These are phyloP conservation scores for Colletotrichum zoysiae DNA, from an alignment of 2,329 filamentous ascomycete species.

Conservation along the genomic window DNA sequence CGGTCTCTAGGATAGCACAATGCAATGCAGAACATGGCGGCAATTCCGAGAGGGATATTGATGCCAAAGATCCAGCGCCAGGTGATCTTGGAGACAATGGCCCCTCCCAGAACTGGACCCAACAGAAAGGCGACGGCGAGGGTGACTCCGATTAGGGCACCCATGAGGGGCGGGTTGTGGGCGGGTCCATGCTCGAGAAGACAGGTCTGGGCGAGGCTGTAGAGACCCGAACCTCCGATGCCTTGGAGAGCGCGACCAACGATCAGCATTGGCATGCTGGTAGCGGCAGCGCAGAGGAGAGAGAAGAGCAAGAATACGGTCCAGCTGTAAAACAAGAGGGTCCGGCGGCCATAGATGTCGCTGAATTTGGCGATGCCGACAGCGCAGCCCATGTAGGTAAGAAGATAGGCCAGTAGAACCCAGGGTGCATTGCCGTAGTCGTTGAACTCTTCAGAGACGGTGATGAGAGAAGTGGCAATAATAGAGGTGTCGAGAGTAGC, in stretches of 20 bases:
- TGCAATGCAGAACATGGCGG: conserved; percentile 61
- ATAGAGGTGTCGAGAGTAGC: conserved; percentile 70
- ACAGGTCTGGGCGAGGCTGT: conserved; percentile 69
- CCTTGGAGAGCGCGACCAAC: conserved; percentile 70
- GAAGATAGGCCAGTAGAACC: conserved; percentile 67
- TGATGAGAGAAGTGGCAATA: conserved; percentile 69
- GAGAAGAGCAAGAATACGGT: conserved; percentile 68
- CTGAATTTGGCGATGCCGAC: conserved; percentile 70
- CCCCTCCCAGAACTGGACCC: conserved; percentile 69
- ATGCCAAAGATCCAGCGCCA: conserved; percentile 74
- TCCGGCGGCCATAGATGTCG: conserved; percentile 68
- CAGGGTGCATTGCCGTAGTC: conserved; percentile 66
- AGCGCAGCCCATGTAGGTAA: conserved; percentile 71
- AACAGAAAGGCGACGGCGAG: conserved; percentile 70
- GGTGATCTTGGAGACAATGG: conserved; percentile 63
- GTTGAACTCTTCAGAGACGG: conserved; percentile 64
- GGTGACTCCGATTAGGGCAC: conserved; percentile 67
- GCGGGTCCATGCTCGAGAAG: conserved; percentile 68
- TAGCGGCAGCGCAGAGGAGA: conserved; percentile 64
- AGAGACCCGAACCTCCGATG: conserved; percentile 71
- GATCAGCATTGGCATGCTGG: conserved; percentile 66
- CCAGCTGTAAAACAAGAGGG: conserved; percentile 65
- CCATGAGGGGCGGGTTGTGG: conserved; percentile 65
- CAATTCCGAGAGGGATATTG: conserved; percentile 67
- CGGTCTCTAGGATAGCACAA: conserved; percentile 58